Evolutionary conservation across 192 early-diverging fungal species (phyloP), one percentile per base, ranked within the genome.

Genomic region (Linnemannia schmuckeri): DNA sequence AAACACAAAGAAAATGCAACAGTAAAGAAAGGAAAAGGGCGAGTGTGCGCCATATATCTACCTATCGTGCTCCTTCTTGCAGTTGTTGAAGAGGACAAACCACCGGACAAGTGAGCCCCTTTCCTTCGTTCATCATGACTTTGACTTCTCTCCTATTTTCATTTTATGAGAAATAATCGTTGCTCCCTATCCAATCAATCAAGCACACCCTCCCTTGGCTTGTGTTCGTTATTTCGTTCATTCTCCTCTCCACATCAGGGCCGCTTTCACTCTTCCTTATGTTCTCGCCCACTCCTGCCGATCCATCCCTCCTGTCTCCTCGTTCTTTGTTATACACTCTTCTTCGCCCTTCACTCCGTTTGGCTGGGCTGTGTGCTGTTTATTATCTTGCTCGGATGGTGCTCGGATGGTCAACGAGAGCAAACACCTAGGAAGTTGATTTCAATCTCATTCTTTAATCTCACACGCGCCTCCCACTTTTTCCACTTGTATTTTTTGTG

Each of bases 81-180:
- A 30, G 61, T 10, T 33, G 10, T 15, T 30, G 9, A 66, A 15
- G 61, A 66, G 61, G 61, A 66, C 27, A 35, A 66, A 66, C 27
- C 61, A 66, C 30, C 30, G 61, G 27, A 18, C 15, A 52, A 18
- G 49, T 52, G 49, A 52, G 49, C 49, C 49, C 17, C 49, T 22
- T 52, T 18, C 44, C 44, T 52, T 52, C 15, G 4, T 52, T 22
- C 20, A 4, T 52, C 49, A 52, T 52, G 49, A 22, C 49, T 52
- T 22, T 52, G 49, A 52, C 49, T 77, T 15, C 41, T 77, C 63
- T 27, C 54, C 35, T 76, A 13, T 38, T 66, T 76, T 42, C 54
- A 63, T 33, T 41, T 22, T 13, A 41, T 71, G 38, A 20, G 70
- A 33, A 41, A n/a, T 66, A 27, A 66, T 66, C n/a, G 30, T 66